Conservation (phyloP, 306 rosid genomes). For the Boehmeria nivea region DNA sequence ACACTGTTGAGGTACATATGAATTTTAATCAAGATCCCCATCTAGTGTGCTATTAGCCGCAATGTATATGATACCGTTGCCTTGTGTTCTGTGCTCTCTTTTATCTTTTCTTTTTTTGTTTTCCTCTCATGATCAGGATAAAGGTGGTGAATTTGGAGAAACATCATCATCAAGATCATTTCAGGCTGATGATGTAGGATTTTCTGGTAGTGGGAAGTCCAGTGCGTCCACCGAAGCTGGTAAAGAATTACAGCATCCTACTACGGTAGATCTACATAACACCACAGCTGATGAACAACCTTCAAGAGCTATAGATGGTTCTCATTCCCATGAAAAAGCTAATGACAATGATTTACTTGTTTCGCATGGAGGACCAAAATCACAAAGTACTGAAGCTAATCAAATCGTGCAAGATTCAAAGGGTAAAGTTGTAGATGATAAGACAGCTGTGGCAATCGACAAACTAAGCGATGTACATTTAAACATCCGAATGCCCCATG, state of each 20-base stretch:
- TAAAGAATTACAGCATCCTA: constrained; percentile 10
- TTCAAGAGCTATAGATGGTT: constrained; percentile 6
- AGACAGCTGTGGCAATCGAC: background rate
- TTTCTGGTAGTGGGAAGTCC: constrained; percentile 16
- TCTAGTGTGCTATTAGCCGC: background rate
- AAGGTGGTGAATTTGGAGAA: constrained; percentile 16
- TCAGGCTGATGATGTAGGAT: constrained; percentile 12
- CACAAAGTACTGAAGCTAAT: constrained; percentile 20
- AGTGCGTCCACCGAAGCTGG: constrained; percentile 10
- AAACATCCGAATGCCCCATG: constrained; percentile 44
- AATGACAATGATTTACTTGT: constrained; percentile 15
- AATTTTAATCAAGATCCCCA: background rate
- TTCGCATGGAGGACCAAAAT: constrained; percentile 22
- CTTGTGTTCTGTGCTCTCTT: background rate
- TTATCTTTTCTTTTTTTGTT: background rate
- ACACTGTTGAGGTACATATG: constrained; percentile 27
- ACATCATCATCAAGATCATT: constrained; percentile 13
- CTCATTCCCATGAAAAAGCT: constrained; percentile 13
- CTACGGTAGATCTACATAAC: too few relatives aligned
- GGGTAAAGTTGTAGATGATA: constrained; percentile 20
- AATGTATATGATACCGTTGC: background rate
- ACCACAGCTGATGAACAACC: constrained; percentile 8
- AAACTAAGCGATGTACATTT: constrained; percentile 32
- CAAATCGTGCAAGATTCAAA: constrained; percentile 15
- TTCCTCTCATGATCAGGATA: constrained; percentile 10